Evolutionary conservation across 345 rosid genomes (phyloP), one percentile per base, ranked within the genome.

Genomic region (Populus pruinosa): DNA sequence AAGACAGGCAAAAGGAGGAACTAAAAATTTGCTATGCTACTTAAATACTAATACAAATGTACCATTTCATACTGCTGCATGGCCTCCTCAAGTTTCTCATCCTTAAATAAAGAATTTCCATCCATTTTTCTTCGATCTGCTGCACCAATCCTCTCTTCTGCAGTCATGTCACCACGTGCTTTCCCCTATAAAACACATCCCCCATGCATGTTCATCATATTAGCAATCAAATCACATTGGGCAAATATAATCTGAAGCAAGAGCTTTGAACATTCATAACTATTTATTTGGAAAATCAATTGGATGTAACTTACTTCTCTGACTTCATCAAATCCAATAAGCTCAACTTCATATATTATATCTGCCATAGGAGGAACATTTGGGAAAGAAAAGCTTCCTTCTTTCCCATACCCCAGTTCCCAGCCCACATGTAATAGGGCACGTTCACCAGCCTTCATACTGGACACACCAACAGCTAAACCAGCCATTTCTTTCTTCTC

Each of bases 41-140:
- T 65, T 44, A 80, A 79, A 83, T 86, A 82, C 29, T 10, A 11
- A 77, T 65, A 68, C 6, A 64, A 80, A 85, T 72, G 70, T 25
- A 93, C 99, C 98, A 93, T 95, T 87, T 95, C 99, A 92, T 95
- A 95, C 78, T 95, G 98, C 76, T 91, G 98, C 91, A 92, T 89
- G 79, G 99, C 99, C 87, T 93, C 98, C 85, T 93, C 98, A 53
- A 92, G 80, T 85, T 93, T 92, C 39, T 87, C 96, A 55, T 89
- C 97, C 81, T 89, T 91, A 74, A 88, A 95, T 23, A 93, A 83
- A 67, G 85, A 78, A 87, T 95, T 95, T 70, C 99, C 98, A 71
- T 95, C 97, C 97, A 89, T 93, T 85, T 92, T 95, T 83, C 98
- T 85, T 85, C 94, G 81, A 80, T 93, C 99, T 70, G 99, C 98